Evolutionary conservation across 306 rosid genomes (phyloP), one percentile per base, ranked within the genome.

Genomic region (Casuarina cunninghamiana): DNA sequence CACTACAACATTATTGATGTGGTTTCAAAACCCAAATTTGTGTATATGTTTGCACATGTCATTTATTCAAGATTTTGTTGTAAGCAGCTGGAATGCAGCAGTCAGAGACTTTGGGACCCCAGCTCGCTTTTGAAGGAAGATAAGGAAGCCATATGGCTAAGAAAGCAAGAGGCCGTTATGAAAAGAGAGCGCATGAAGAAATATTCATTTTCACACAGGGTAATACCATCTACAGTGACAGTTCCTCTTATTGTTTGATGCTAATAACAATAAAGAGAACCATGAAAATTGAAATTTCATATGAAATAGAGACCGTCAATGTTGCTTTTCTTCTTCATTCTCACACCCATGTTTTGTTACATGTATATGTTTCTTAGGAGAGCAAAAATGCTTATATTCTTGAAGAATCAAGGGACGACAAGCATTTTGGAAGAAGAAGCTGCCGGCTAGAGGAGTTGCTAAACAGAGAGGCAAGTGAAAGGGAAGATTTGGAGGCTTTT

Each of bases 101-200:
- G 84, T 77, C 86, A 86, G 53, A 86, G 83, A 81, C 82, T 57
- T 53, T 93, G 97, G 98, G 86, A 90, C 78, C 82, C 61, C 82
- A 90, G 96, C 82, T 73, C 69, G 26, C 82, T 61, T 35, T 87
- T 91, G 1, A 85, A 83, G 77, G 91, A 91, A 82, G 90, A 88
- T 55, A 80, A 85, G 72, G 93, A 90, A 75, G 76, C 88, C 50
- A 74, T 81, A 71, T 77, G 83, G 90, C 78, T 77, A 46, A 90
- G 81, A 84, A 91, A 83, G 82, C 93, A 87, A 83, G 96, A 93
- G 39, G 98, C 93, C 38, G 39, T 76, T 44, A 75, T 48, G 78
- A 93, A 89, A 86, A 86, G 94, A 79, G 97, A 91, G 55, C 90
- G 97, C 77, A 89, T 90, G 96, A 85, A 80, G 78, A 92, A 87